Evolutionary conservation across 306 rosid genomes (phyloP).

Genomic region (Cicer bijugum): DNA sequence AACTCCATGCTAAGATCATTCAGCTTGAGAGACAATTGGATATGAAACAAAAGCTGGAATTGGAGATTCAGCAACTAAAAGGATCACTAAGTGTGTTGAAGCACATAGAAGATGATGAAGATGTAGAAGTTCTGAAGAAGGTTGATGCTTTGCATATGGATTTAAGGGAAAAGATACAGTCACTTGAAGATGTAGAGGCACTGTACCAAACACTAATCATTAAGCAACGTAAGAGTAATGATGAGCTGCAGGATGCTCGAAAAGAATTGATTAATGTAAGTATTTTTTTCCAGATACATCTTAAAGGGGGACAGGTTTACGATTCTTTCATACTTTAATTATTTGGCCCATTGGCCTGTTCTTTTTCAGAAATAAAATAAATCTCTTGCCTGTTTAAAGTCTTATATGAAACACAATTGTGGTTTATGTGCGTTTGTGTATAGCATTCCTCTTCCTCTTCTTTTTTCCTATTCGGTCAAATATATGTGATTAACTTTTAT

Average conservation of each 20-base stretch:
- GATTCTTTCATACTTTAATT: slow-evolving; percentile 15
- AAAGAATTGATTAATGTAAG: slow-evolving; percentile 79
- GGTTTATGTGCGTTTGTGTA: not conserved
- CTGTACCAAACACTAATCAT: slow-evolving; percentile 71
- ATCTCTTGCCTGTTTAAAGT: not conserved
- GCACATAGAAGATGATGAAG: slow-evolving; percentile 90
- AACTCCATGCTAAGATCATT: slow-evolving; percentile 81
- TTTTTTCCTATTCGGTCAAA: not conserved
- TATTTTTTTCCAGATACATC: slow-evolving; percentile 35
- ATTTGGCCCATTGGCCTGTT: not conserved
- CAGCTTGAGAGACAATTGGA: slow-evolving; percentile 78
- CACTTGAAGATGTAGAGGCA: slow-evolving; percentile 66
- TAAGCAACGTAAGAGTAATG: slow-evolving; percentile 83
- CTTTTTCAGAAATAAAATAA: too few relatives aligned
- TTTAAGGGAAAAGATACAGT: slow-evolving; percentile 77
- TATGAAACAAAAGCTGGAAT: slow-evolving; percentile 81
- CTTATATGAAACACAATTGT: slow-evolving; percentile 2
- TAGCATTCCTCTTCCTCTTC: not conserved
- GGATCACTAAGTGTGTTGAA: slow-evolving; percentile 80
- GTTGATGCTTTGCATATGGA: slow-evolving; percentile 65
- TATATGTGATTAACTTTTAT: slow-evolving; percentile 22
- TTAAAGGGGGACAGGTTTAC: slow-evolving; percentile 34
- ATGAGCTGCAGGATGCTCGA: slow-evolving; percentile 91
- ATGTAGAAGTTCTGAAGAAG: slow-evolving; percentile 79
- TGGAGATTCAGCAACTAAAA: slow-evolving; percentile 87